Evolutionary conservation across 1,284 basidiomycete genomes (phyloP).

Genomic region (Fistulinella cinereoalba): DNA sequence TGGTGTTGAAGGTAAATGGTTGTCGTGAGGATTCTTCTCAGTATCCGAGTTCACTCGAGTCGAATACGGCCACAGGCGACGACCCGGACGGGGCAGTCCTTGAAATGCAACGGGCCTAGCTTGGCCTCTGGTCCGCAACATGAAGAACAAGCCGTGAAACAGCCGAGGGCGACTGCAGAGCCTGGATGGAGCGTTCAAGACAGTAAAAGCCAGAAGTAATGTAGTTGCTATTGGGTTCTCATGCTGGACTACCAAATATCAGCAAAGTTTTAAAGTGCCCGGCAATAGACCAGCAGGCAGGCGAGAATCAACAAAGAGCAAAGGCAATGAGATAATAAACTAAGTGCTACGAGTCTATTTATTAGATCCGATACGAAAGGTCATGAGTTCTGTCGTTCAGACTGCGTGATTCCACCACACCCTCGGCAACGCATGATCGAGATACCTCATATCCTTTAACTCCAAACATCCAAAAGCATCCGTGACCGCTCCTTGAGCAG

Average conservation of each 20-base stretch:
- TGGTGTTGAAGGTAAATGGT: slow-evolving; percentile 4
- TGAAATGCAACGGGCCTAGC: slow-evolving; percentile 4
- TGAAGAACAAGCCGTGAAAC: slow-evolving; percentile 6
- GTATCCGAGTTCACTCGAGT: slow-evolving; percentile 4
- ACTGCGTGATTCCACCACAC: not conserved
- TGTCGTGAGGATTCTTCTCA: slow-evolving; percentile 1
- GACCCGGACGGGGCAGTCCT: slow-evolving; percentile 7
- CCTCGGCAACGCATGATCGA: not conserved
- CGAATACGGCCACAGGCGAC: slow-evolving; percentile 7
- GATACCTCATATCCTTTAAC: slow-evolving; percentile 38
- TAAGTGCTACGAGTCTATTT: slow-evolving; percentile 20
- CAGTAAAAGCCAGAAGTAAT: no score
- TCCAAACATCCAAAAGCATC: slow-evolving; percentile 82
- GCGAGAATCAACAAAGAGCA: no score
- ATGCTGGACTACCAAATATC: no score
- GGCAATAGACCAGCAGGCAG: no score
- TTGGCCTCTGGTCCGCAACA: slow-evolving; percentile 15
- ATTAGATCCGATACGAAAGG: slow-evolving; percentile 13
- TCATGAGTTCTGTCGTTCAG: slow-evolving; percentile 6
- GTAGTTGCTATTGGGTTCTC: no score
- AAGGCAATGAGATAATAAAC: slow-evolving; percentile 7
- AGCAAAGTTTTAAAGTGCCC: no score
- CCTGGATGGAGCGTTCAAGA: no score
- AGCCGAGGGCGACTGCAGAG: no score
- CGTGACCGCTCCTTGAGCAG: slow-evolving; percentile 89